A percentile compares a stretch with the other conserved stretches of the same genome.
Evolutionary conservation across 176 grass and related monocot genomes (phyloP).

Genomic region (Metroxylon sagu): DNA sequence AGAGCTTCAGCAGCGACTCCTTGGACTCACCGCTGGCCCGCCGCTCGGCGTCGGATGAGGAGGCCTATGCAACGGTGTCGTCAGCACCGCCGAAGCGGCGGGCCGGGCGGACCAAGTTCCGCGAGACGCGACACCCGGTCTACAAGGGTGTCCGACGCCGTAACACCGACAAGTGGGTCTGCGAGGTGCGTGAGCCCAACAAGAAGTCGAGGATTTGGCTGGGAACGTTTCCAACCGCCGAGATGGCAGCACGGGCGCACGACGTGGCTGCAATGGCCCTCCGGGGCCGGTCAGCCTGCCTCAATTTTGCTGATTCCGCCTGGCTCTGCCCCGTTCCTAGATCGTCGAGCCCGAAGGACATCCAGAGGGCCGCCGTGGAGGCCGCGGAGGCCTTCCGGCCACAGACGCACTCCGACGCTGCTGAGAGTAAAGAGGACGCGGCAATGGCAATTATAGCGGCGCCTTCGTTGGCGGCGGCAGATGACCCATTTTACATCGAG

Average conservation of each 20-base stretch:
- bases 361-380: conserved; percentile 42
- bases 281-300: conserved; percentile 64
- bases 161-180: conserved; percentile 85
- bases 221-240: conserved; percentile 78
- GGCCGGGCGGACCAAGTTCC: conserved; percentile 88
- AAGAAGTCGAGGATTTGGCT: conserved; percentile 87
- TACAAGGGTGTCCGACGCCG: conserved; percentile 82
- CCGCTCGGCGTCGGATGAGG: conserved; percentile 14
- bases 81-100: conserved; percentile 69
- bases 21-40: conserved; percentile 24
- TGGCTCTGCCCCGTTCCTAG: conserved; percentile 30
- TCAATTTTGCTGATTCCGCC: conserved; percentile 92
- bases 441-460: background rate
- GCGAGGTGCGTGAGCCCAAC: conserved; percentile 88
- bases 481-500: conserved; percentile 7
- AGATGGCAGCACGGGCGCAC: conserved; percentile 90
- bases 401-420: background rate
- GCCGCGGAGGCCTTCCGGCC: conserved; percentile 46
- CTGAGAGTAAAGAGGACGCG: background rate
- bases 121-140: conserved; percentile 82
- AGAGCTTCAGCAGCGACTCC: conserved; percentile 30
- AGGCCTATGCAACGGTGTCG: conserved; percentile 69
- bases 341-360: conserved; percentile 40
- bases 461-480: background rate
- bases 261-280: conserved; percentile 74